These are phyloP conservation scores for Stereocaulon alpinum DNA, from an alignment of 495 filamentous ascomycete genomes.

Conservation along the genomic window DNA sequence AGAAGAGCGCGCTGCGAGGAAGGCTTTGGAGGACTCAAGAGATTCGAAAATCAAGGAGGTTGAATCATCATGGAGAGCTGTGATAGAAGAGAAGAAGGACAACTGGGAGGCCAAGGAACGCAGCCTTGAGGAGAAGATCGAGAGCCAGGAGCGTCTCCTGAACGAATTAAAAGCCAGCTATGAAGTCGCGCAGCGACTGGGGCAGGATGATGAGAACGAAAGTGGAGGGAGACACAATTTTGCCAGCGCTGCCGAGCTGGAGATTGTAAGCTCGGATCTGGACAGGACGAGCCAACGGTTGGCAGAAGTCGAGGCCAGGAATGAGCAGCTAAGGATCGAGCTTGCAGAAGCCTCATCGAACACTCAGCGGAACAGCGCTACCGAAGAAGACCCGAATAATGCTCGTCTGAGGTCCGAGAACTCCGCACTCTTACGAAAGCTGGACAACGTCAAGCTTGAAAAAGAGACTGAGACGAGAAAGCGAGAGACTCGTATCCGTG, in stretches of 20 bases:
- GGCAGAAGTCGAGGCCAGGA: conserved; percentile 85
- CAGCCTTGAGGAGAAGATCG: conserved; percentile 81
- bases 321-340: conserved; percentile 85
- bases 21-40: conserved; percentile 63
- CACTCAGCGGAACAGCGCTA: conserved; percentile 45
- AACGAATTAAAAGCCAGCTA: conserved; percentile 96
- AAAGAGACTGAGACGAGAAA: conserved; percentile 64
- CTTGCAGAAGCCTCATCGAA: conserved; percentile 80
- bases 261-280: conserved; percentile 82
- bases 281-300: conserved; percentile 80
- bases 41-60: conserved; percentile 75
- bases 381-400: conserved; percentile 81
- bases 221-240: conserved; percentile 43
- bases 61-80: conserved; percentile 80
- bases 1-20: conserved; percentile 58
- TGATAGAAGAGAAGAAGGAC: conserved; percentile 87
- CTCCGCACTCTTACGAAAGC: conserved; percentile 72
- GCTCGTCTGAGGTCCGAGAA: conserved; percentile 85
- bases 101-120: conserved; percentile 96
- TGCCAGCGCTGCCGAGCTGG: conserved; percentile 79
- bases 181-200: conserved; percentile 87
- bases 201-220: conserved; percentile 55
- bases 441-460: conserved; percentile 74
- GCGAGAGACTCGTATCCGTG: conserved; percentile 37
- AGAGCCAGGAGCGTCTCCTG: conserved; percentile 83